Conservation (phyloP, 352 stramenopile genomes). For the Phytophthora crassamura region DNA sequence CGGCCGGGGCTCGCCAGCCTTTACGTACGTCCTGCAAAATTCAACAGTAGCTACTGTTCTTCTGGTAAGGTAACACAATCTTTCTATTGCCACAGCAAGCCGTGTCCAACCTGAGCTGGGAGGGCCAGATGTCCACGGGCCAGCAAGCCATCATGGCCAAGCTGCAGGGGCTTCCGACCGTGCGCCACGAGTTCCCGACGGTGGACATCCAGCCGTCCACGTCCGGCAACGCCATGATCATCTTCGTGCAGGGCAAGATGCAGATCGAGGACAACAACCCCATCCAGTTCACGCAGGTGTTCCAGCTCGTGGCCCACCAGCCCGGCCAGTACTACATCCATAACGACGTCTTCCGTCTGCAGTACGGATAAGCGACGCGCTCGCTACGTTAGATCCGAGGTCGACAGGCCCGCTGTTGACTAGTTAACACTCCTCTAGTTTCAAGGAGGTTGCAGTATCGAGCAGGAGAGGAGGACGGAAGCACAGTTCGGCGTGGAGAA, state of each 20-base stretch:
- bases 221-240: slow-evolving; percentile 92
- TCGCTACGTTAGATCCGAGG: slow-evolving; percentile 22
- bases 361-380: slow-evolving; percentile 90
- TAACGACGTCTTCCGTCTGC: slow-evolving; percentile 98
- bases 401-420: neutral
- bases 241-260: slow-evolving; percentile 95
- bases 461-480: slow-evolving; percentile 11
- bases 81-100: slow-evolving; percentile 50
- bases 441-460: slow-evolving; percentile 7
- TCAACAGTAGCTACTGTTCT: neutral
- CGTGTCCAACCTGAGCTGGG: slow-evolving; percentile 84
- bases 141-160: slow-evolving; percentile 92
- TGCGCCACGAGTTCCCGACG: slow-evolving; percentile 87
- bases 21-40: slow-evolving; percentile 63
- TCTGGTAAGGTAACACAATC: neutral
- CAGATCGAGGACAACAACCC: slow-evolving; percentile 94
- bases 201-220: slow-evolving; percentile 95
- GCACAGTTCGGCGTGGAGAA: slow-evolving; percentile 17
- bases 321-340: slow-evolving; percentile 97
- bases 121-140: slow-evolving; percentile 69
- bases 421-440: slow-evolving; percentile 7
- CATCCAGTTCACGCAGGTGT: slow-evolving; percentile 97
- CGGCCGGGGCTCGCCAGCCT: slow-evolving; percentile 72
- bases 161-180: slow-evolving; percentile 69
- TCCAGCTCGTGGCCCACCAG: slow-evolving; percentile 94